Conservation (phyloP, 805 yeast species). For the Spathaspora hagerdaliae region DNA sequence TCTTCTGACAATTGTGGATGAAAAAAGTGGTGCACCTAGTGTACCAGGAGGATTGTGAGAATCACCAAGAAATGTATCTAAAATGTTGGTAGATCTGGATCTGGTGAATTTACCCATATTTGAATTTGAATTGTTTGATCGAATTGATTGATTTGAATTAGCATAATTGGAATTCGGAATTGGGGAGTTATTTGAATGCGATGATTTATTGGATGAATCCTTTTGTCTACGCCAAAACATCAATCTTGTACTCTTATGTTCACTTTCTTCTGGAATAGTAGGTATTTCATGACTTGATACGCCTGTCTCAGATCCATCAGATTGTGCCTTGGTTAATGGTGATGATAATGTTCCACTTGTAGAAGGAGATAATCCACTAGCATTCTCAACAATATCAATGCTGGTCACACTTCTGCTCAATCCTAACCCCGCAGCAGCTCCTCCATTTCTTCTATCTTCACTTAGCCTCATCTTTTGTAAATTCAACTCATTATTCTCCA, state of each 20-base stretch:
- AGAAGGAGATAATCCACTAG: neutral
- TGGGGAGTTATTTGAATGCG: neutral
- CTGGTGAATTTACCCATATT: slow-evolving; percentile 27
- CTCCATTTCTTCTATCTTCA: neutral
- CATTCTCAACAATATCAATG: neutral
- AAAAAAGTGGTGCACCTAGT: slow-evolving; percentile 30
- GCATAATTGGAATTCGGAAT: neutral
- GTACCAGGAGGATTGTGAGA: slow-evolving; percentile 1
- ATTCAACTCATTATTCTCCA: slow-evolving; percentile 51
- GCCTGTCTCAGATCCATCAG: slow-evolving; percentile 8
- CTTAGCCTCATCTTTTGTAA: slow-evolving; percentile 42
- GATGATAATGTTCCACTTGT: neutral
- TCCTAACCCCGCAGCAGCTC: neutral
- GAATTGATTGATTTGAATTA: neutral
- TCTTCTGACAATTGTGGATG: slow-evolving; percentile 59
- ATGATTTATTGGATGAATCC: slow-evolving; percentile 3
- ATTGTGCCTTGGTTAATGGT: slow-evolving; percentile 3
- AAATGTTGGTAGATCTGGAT: slow-evolving; percentile 45
- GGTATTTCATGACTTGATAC: neutral
- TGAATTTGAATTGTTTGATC: slow-evolving; percentile 6
- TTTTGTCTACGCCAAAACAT: slow-evolving; percentile 44
- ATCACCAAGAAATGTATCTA: slow-evolving; percentile 29
- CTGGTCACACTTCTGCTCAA: neutral
- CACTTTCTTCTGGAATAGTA: slow-evolving; percentile 18
- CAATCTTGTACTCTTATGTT: slow-evolving; percentile 40